phyloP scores from a whole-genome alignment of 805 yeast species.

The Metschnikowia noctiluminum region DNA sequence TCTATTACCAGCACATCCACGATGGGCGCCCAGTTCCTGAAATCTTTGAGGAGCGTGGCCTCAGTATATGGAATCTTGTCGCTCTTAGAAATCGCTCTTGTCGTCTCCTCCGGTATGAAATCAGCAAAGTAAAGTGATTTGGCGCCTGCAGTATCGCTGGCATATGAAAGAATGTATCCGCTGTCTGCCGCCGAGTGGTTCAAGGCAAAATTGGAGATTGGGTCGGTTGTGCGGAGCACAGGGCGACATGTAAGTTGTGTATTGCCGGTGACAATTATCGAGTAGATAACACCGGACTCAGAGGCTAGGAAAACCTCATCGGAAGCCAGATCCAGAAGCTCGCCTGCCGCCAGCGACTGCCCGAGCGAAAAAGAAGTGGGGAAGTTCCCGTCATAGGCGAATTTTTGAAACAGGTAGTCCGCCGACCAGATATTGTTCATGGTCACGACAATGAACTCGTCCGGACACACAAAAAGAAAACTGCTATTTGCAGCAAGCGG shows the following conservation, averaged over 20 bases:
- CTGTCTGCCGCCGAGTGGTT: neutral
- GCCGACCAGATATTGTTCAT: conserved; percentile 48
- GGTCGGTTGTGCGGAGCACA: conserved; percentile 34
- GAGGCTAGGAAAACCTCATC: conserved; percentile 35
- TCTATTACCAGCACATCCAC: conserved; percentile 39
- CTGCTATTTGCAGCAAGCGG: conserved; percentile 36
- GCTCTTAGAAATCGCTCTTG: neutral
- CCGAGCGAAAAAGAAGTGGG: conserved; percentile 41
- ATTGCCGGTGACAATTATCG: conserved; percentile 23
- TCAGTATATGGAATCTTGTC: conserved; percentile 20
- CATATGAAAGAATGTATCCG: conserved; percentile 30
- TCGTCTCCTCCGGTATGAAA: neutral
- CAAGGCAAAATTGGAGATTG: conserved; percentile 27
- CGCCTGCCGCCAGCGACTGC: conserved; percentile 2
- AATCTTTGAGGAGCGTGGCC: conserved; percentile 26
- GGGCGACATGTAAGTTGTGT: conserved; percentile 21
- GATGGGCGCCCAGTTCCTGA: conserved; percentile 48
- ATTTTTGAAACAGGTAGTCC: conserved; percentile 32
- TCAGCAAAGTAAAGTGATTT: conserved; percentile 29
- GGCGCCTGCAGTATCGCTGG: conserved; percentile 41
- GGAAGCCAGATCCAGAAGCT: neutral
- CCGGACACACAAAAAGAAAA: conserved; percentile 38
- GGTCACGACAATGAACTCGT: conserved; percentile 33
- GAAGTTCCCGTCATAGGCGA: conserved; percentile 26
- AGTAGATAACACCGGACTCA: conserved; percentile 33